A percentile compares a stretch with the other conserved stretches of the same genome.
These are phyloP conservation scores for Xylariaceae sp. DNA, from an alignment of 2,329 filamentous ascomycete species.

Conservation along the genomic window DNA sequence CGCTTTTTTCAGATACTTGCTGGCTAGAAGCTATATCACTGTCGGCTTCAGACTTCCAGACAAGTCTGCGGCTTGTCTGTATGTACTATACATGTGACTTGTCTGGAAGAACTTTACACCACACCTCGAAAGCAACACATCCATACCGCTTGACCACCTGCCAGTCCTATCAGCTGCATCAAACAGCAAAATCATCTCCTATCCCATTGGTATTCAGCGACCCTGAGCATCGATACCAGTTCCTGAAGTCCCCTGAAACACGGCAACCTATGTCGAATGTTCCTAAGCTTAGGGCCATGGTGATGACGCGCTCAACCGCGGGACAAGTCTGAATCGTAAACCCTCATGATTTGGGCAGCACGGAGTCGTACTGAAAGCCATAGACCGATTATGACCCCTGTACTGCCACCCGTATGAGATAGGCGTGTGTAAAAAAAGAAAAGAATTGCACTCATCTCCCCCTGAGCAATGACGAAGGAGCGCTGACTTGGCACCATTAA, in stretches of 20 bases:
- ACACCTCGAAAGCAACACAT: slow-evolving; percentile 12
- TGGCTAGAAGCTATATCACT: no score
- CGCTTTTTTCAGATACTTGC: no score
- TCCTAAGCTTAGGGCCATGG: slow-evolving; percentile 5
- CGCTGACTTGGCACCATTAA: neutral
- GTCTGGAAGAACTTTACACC: slow-evolving; percentile 4
- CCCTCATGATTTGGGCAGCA: neutral
- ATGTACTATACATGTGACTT: slow-evolving; percentile 6
- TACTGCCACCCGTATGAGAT: neutral
- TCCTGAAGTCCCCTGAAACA: slow-evolving; percentile 12
- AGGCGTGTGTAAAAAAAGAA: slow-evolving; percentile 10
- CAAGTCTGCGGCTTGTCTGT: neutral
- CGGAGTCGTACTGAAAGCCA: neutral
- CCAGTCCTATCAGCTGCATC: slow-evolving; percentile 15
- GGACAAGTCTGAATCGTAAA: neutral
- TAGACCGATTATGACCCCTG: neutral
- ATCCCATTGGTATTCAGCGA: neutral
- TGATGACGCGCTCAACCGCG: slow-evolving; percentile 2
- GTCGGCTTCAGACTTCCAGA: no score
- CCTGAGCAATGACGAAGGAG: neutral
- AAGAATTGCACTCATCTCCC: neutral
- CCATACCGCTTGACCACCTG: slow-evolving; percentile 15
- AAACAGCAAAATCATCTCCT: slow-evolving; percentile 18
- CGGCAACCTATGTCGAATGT: slow-evolving; percentile 3
- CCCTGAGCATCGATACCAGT: slow-evolving; percentile 6